Evolutionary conservation across 192 early-diverging fungal species (phyloP).

Genomic region (Diversispora epigaea): DNA sequence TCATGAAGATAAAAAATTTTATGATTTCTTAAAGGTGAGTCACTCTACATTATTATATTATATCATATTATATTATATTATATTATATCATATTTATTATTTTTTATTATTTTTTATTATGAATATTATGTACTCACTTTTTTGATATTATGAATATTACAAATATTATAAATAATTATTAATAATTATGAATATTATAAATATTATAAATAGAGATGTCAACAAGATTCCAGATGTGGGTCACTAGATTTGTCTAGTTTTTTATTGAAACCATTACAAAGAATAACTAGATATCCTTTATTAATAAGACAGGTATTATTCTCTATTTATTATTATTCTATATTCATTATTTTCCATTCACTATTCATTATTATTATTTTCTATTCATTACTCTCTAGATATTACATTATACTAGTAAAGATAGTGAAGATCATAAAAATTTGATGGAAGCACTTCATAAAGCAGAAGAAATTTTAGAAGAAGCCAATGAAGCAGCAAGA

Average conservation of each 20-base stretch:
- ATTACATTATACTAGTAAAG: conserved; percentile 68
- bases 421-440: conserved; percentile 76
- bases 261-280: conserved; percentile 87
- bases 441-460: conserved; percentile 65
- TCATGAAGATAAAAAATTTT: conserved; percentile 51
- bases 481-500: conserved; percentile 85
- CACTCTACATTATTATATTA: neutral
- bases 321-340: neutral
- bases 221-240: conserved; percentile 61
- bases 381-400: conserved; percentile 46
- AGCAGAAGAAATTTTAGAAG: conserved; percentile 65
- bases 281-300: conserved; percentile 90
- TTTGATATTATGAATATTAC: neutral
- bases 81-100: no score
- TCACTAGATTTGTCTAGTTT: conserved; percentile 76
- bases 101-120: neutral
- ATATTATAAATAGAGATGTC: conserved; percentile 45
- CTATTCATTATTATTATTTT: neutral
- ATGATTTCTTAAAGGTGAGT: conserved; percentile 64
- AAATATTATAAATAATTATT: neutral
- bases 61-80: no score
- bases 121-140: conserved; percentile 25
- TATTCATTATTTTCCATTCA: neutral
- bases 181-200: neutral
- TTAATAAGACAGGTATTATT: conserved; percentile 69